phyloP scores from a whole-genome alignment of 1,139 yeast species.

The Debaryomyces sp. region DNA sequence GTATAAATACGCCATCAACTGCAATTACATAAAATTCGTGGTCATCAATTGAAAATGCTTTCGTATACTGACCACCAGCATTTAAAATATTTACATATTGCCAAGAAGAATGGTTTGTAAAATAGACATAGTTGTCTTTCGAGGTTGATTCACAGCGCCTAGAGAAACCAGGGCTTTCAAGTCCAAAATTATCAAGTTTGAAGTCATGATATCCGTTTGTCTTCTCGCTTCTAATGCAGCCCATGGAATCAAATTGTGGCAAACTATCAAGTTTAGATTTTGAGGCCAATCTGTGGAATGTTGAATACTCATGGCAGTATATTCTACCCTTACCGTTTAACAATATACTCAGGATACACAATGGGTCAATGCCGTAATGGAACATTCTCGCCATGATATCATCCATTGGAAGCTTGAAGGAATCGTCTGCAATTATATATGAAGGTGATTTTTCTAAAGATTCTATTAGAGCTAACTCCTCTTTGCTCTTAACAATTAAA shows the following conservation, averaged over 20 bases:
- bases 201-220: slow-evolving; percentile 21
- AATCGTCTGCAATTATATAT: slow-evolving; percentile 27
- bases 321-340: slow-evolving; percentile 39
- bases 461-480: slow-evolving; percentile 15
- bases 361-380: slow-evolving; percentile 35
- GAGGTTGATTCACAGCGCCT: slow-evolving; percentile 21
- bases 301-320: slow-evolving; percentile 22
- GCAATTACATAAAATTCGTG: slow-evolving; percentile 34
- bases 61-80: slow-evolving; percentile 36
- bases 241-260: slow-evolving; percentile 21
- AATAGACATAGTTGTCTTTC: slow-evolving; percentile 21
- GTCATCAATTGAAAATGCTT: slow-evolving; percentile 37
- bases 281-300: slow-evolving; percentile 10
- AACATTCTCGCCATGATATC: slow-evolving; percentile 26
- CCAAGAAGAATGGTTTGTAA: slow-evolving; percentile 24
- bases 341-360: slow-evolving; percentile 33
- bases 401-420: slow-evolving; percentile 29
- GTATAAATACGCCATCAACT: slow-evolving; percentile 32
- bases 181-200: slow-evolving; percentile 17
- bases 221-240: slow-evolving; percentile 23
- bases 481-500: slow-evolving; percentile 18
- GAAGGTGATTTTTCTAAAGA: slow-evolving; percentile 27
- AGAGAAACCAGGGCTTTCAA: slow-evolving; percentile 30
- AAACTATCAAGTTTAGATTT: slow-evolving; percentile 5
- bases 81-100: slow-evolving; percentile 31